Conservation (phyloP, 139 green algal species). For the Chlamydomonas applanata region DNA sequence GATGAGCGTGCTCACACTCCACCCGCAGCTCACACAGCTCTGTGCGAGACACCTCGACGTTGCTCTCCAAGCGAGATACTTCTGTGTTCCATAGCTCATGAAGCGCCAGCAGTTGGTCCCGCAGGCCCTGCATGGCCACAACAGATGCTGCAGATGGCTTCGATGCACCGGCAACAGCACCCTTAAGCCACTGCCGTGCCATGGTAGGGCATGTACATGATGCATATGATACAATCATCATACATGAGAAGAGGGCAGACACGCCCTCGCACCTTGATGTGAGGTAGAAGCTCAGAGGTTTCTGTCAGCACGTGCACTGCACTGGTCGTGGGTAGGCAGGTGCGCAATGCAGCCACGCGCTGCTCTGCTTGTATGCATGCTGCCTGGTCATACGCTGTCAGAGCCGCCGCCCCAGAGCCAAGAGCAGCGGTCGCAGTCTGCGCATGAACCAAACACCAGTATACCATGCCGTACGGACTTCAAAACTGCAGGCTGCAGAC, state of each 20-base stretch:
- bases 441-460: no score
- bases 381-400: background rate
- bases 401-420: background rate
- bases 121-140: background rate
- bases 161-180: no score
- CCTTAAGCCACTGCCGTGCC: no score
- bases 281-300: background rate
- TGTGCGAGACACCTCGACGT: background rate
- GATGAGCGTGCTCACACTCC: background rate
- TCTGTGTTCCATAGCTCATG: background rate
- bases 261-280: background rate
- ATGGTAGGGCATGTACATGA: no score
- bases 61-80: background rate
- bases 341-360: background rate
- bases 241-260: no score
- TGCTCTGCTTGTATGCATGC: slow-evolving; percentile 1
- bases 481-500: no score
- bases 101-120: background rate
- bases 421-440: background rate
- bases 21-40: background rate
- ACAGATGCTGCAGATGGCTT: no score
- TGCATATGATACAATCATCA: no score
- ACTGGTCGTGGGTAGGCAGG: background rate
- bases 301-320: background rate
- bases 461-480: no score